Conservation (phyloP, 768 basidiomycete species). For the Cyclocybe cylindracea region DNA sequence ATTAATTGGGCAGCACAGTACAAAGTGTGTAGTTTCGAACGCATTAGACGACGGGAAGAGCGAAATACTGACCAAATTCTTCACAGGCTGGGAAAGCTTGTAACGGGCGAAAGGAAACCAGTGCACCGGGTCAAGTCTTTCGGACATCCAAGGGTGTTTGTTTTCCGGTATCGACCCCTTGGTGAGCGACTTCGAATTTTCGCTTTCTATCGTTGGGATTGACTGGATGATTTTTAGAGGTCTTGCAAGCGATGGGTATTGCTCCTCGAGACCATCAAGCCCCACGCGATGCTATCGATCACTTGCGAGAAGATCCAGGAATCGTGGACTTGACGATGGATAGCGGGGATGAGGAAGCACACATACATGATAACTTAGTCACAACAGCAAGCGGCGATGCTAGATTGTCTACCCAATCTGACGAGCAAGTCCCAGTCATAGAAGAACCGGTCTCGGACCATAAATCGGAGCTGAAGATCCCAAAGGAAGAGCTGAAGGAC, state of each 20-base stretch:
- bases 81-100: conserved; percentile 10
- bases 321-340: conserved; percentile 9
- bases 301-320: background rate
- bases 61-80: no score
- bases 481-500: no score
- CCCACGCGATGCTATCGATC: background rate
- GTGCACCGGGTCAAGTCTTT: conserved; percentile 1
- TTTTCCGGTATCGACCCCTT: conserved; percentile 18
- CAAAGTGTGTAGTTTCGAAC: conserved; percentile 1
- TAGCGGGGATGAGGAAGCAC: background rate
- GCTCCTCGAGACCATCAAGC: background rate
- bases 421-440: background rate
- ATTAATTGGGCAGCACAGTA: conserved; percentile 4
- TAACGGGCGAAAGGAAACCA: background rate
- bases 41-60: background rate
- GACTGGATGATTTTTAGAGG: conserved; percentile 1
- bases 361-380: background rate
- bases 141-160: conserved; percentile 4
- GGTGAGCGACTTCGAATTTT: conserved; percentile 6
- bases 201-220: background rate
- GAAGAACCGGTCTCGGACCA: no score
- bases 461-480: no score
- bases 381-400: background rate
- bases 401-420: background rate
- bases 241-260: conserved; percentile 13